Conservation (phyloP, 768 basidiomycete species). For the Collybiopsis luxurians region DNA sequence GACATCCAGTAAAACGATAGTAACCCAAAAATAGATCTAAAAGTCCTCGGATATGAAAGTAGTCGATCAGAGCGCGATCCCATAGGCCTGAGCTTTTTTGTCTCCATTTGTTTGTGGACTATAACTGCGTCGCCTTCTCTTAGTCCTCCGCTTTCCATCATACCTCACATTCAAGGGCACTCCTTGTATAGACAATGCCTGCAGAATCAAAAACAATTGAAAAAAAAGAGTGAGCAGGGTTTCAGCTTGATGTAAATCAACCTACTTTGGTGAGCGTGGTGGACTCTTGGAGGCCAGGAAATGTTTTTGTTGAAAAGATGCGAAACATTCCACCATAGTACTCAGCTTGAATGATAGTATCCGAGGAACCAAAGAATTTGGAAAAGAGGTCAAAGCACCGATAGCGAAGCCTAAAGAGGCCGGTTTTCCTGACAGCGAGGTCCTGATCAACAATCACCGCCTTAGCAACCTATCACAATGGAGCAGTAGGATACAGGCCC, state of each 20-base stretch:
- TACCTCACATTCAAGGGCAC: not conserved
- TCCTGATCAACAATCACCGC: conserved; percentile 38
- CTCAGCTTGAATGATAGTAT: conserved; percentile 55
- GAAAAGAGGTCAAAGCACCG: conserved; percentile 62
- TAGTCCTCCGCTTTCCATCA: not conserved
- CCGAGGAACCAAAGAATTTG: conserved; percentile 22
- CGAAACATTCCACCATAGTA: conserved; percentile 61
- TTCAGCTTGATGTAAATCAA: not conserved
- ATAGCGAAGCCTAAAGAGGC: conserved; percentile 63
- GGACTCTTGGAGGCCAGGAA: conserved; percentile 65
- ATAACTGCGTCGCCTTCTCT: not conserved
- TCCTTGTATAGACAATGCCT: not conserved
- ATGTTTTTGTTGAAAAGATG: conserved; percentile 70
- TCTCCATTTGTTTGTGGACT: too few species aligned
- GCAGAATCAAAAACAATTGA: too few species aligned
- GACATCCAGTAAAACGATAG: too few species aligned
- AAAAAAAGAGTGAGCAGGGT: not conserved
- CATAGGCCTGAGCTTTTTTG: too few species aligned
- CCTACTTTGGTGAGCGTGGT: conserved; percentile 67
- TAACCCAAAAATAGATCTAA: too few species aligned
- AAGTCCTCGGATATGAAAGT: too few species aligned
- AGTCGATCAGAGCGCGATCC: too few species aligned
- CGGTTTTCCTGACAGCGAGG: conserved; percentile 65
- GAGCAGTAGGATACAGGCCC: conserved; percentile 21
- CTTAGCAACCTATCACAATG: not conserved